A percentile compares a stretch with the other conserved stretches of the same genome.
phyloP scores from a whole-genome alignment of 768 basidiomycete genomes.

The Hortiboletus flavorubellus region DNA sequence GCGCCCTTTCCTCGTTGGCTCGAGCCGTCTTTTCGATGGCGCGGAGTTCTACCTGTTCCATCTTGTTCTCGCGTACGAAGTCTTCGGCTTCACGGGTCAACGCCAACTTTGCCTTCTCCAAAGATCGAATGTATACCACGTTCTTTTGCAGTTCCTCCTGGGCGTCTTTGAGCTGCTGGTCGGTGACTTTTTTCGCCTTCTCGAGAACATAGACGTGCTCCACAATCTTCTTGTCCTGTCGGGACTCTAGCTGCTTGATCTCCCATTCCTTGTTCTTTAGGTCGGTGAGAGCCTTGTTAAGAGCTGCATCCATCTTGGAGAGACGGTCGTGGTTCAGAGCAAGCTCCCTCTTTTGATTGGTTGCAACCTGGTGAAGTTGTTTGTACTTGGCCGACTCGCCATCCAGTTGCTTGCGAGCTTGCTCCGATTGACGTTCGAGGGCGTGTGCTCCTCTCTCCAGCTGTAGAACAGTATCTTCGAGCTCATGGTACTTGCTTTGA shows the following conservation, averaged over 20 bases:
- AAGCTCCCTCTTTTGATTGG: constrained; percentile 68
- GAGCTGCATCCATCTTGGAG: constrained; percentile 70
- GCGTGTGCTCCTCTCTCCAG: constrained; percentile 79
- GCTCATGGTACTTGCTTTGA: constrained; percentile 74
- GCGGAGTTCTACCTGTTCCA: constrained; percentile 61
- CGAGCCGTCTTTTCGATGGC: constrained; percentile 65
- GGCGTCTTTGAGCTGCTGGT: constrained; percentile 82
- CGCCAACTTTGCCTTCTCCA: constrained; percentile 76
- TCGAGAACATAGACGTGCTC: constrained; percentile 97
- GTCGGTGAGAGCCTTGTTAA: constrained; percentile 78
- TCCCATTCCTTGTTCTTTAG: constrained; percentile 83
- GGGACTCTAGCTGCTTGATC: constrained; percentile 78
- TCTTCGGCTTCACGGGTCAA: constrained; percentile 83
- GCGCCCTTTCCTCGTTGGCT: constrained; percentile 57
- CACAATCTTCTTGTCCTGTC: constrained; percentile 96
- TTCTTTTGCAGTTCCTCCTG: constrained; percentile 75
- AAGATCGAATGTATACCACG: constrained; percentile 72
- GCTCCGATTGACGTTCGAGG: constrained; percentile 70
- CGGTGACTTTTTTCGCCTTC: constrained; percentile 92
- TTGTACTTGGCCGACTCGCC: constrained; percentile 67
- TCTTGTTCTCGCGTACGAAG: constrained; percentile 66
- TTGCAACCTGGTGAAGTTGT: constrained; percentile 65
- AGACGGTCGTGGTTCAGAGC: constrained; percentile 64
- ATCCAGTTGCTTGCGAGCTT: constrained; percentile 68
- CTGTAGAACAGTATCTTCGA: constrained; percentile 85